Percentiles rank a stretch among this genome's conserved stretches.
Evolutionary conservation across 83 land plant species (phyloP).

Genomic region (Picea abies): DNA sequence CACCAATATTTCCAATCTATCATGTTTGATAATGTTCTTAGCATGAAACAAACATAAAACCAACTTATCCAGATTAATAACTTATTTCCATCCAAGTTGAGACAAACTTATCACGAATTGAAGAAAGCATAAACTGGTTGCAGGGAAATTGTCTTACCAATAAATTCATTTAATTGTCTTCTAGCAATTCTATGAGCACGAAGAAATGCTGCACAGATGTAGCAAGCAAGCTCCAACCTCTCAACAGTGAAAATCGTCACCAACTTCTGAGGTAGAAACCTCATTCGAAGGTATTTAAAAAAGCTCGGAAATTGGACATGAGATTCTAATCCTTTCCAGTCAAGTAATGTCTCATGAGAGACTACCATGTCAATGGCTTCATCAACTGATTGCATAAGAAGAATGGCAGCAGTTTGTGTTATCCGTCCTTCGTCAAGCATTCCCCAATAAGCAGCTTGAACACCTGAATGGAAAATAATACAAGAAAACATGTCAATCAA

Average conservation of each 20-base stretch:
- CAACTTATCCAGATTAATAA: no score
- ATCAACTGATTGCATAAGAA: slow-evolving; percentile 96
- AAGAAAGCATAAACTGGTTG: no score
- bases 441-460: slow-evolving; percentile 95
- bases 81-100: no score
- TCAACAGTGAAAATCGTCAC: slow-evolving; percentile 69
- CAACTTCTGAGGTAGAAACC: no score
- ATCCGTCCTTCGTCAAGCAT: slow-evolving; percentile 96
- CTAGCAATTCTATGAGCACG: slow-evolving; percentile 84
- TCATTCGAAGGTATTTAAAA: no score
- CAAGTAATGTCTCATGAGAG: slow-evolving; percentile 50
- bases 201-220: slow-evolving; percentile 81
- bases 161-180: slow-evolving; percentile 72
- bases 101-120: no score
- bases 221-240: slow-evolving; percentile 74
- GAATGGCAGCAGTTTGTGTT: slow-evolving; percentile 62
- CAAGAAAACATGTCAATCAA: no score
- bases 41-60: no score
- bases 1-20: no score
- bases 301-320: no score
- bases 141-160: slow-evolving; percentile 44
- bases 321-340: slow-evolving; percentile 79
- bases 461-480: slow-evolving; percentile 7
- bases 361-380: slow-evolving; percentile 82
- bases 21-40: no score